These are phyloP conservation scores for Boletus subcaerulescens DNA, from an alignment of 768 basidiomycete genomes.

Conservation along the genomic window DNA sequence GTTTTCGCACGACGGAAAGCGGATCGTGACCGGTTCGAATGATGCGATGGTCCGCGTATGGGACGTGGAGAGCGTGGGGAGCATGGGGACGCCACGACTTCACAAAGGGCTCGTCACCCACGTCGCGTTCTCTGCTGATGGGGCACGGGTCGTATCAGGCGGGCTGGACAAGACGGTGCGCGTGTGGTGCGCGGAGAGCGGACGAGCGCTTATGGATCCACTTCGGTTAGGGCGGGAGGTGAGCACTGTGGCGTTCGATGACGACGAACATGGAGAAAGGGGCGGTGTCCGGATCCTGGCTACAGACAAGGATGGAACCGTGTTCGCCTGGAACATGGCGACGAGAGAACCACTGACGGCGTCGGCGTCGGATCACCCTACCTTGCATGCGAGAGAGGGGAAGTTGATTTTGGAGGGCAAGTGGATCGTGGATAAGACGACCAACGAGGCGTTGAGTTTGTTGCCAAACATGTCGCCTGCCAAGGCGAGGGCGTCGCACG, in stretches of 20 bases:
- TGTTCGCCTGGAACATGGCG: slow-evolving; percentile 28
- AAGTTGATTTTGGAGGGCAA: slow-evolving; percentile 15
- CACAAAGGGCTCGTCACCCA: slow-evolving; percentile 29
- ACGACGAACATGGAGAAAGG: not conserved
- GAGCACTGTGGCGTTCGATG: slow-evolving; percentile 23
- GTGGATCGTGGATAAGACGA: slow-evolving; percentile 26
- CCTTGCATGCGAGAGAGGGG: not conserved
- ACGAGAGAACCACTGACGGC: slow-evolving; percentile 20
- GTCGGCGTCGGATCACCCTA: slow-evolving; percentile 20
- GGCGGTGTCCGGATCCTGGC: slow-evolving; percentile 20
- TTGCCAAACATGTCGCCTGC: slow-evolving; percentile 31
- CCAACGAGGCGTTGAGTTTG: slow-evolving; percentile 12
- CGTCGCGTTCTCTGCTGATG: slow-evolving; percentile 29
- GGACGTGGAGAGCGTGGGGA: slow-evolving; percentile 29
- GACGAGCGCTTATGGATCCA: slow-evolving; percentile 18
- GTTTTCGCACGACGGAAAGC: slow-evolving; percentile 28
- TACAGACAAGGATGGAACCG: slow-evolving; percentile 16
- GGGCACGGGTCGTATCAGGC: slow-evolving; percentile 28
- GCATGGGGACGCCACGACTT: slow-evolving; percentile 20
- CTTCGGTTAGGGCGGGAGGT: slow-evolving; percentile 20
- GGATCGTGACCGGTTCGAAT: slow-evolving; percentile 26
- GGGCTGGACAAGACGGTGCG: slow-evolving; percentile 29
- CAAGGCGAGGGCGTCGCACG: slow-evolving; percentile 20
- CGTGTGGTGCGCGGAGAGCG: slow-evolving; percentile 27
- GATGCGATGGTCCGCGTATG: slow-evolving; percentile 31